Conservation (phyloP, 179 eudicot species). For the Silene noctiflora region DNA sequence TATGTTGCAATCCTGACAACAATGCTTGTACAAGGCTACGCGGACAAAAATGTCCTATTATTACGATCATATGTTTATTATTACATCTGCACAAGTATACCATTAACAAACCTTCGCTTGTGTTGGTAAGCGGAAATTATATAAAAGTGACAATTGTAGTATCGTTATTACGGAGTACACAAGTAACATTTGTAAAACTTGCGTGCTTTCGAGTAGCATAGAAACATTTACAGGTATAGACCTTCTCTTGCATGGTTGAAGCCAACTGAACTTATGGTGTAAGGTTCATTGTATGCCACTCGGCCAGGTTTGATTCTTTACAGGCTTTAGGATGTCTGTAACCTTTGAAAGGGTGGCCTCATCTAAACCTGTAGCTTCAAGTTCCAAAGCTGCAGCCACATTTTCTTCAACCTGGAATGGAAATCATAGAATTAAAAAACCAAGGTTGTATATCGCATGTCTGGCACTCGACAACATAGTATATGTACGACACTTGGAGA, state of each 20-base stretch:
- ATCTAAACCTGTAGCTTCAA: slow-evolving; percentile 50
- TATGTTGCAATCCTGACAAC: neutral
- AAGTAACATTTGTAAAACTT: neutral
- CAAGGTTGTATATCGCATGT: neutral
- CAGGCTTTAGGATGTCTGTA: slow-evolving; percentile 66
- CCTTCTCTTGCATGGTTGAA: neutral
- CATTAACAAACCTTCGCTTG: neutral
- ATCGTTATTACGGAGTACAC: neutral
- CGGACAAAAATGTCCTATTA: neutral
- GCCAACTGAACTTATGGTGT: neutral
- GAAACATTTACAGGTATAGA: neutral
- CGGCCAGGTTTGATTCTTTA: slow-evolving; percentile 89
- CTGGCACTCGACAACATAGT: neutral
- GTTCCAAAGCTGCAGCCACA: slow-evolving; percentile 70
- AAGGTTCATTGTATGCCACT: slow-evolving; percentile 53
- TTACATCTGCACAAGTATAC: neutral
- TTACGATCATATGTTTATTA: neutral
- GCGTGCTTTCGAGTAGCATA: neutral
- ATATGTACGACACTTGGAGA: neutral
- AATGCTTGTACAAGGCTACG: neutral
- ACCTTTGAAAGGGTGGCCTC: slow-evolving; percentile 51
- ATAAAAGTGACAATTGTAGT: neutral
- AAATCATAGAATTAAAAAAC: neutral
- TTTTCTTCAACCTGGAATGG: slow-evolving; percentile 71
- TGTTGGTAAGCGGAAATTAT: neutral